A percentile compares a stretch with the other conserved stretches of the same genome.
phyloP scores from a whole-genome alignment of 768 basidiomycete species.

The Lactarius pseudohatsudake region DNA sequence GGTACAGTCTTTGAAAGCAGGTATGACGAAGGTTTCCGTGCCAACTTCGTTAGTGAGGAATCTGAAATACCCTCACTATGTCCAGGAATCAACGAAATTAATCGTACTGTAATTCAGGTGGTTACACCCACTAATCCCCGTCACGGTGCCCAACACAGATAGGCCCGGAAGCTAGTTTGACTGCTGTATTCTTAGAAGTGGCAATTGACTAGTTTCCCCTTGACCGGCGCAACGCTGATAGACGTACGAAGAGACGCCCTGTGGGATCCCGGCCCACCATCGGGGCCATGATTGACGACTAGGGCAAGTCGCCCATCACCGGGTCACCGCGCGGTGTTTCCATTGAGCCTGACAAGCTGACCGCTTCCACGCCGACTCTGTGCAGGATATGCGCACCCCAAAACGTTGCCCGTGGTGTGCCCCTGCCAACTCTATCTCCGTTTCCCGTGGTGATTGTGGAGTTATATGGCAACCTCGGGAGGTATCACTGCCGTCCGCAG shows the following conservation, averaged over 20 bases:
- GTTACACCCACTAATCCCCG: background rate
- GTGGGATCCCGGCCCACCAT: background rate
- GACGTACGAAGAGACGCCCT: background rate
- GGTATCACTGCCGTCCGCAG: too few species aligned
- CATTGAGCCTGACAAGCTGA: slow-evolving; percentile 4
- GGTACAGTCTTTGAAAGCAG: background rate
- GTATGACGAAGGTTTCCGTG: background rate
- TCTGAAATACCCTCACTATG: background rate
- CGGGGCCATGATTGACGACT: background rate
- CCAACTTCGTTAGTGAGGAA: background rate
- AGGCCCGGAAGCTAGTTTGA: background rate
- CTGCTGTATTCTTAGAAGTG: background rate
- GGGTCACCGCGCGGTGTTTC: background rate
- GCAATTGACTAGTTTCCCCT: background rate
- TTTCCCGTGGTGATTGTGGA: background rate
- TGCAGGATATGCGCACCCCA: slow-evolving; percentile 2
- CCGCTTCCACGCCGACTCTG: slow-evolving; percentile 7
- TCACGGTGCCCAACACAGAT: background rate
- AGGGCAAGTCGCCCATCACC: background rate
- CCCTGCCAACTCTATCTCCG: background rate
- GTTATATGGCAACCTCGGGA: background rate
- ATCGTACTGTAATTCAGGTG: background rate
- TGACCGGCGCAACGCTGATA: background rate
- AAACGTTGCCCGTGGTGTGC: too few species aligned
- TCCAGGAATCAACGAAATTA: slow-evolving; percentile 5